Conservation (phyloP, 2,329 filamentous ascomycete genomes). For the Hortaea werneckii region DNA sequence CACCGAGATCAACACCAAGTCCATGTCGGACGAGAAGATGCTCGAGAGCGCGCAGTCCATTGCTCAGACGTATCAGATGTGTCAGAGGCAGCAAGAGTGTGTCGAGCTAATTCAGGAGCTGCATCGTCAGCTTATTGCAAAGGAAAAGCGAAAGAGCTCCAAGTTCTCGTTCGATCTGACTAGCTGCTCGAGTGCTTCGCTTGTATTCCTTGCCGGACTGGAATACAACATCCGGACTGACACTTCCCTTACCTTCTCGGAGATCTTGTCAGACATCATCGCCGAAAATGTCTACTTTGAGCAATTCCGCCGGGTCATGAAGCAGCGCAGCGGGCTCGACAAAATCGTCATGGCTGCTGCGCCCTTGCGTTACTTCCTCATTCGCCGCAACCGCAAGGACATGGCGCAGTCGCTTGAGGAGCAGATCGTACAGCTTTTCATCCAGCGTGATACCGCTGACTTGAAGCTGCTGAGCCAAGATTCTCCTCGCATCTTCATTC, state of each 20-base stretch:
- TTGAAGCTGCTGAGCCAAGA: constrained; percentile 25
- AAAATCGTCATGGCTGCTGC: constrained; percentile 25
- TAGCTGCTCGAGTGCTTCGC: constrained; percentile 29
- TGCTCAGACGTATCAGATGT: constrained; percentile 37
- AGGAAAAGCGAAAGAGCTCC: constrained; percentile 26
- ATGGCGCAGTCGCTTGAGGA: constrained; percentile 27
- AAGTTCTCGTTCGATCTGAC: constrained; percentile 23
- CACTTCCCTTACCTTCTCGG: constrained; percentile 26
- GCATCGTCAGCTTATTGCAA: constrained; percentile 41
- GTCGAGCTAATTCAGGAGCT: constrained; percentile 38
- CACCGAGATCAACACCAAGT: constrained; percentile 30
- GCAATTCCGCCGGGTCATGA: constrained; percentile 17
- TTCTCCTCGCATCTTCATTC: constrained; percentile 27
- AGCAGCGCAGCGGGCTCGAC: constrained; percentile 23
- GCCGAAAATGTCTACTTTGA: constrained; percentile 35
- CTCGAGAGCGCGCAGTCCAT: constrained; percentile 40
- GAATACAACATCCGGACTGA: constrained; percentile 33
- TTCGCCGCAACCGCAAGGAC: constrained; percentile 23
- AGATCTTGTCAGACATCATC: constrained; percentile 35
- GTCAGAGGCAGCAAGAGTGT: constrained; percentile 31
- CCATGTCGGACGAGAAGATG: constrained; percentile 37
- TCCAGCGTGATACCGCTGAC: constrained; percentile 20
- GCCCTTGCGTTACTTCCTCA: constrained; percentile 30
- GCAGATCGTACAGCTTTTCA: constrained; percentile 24
- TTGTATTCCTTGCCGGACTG: constrained; percentile 37